Base-by-base conservation (phyloP, 768 basidiomycete genomes). In the Bullera alba region DNA sequence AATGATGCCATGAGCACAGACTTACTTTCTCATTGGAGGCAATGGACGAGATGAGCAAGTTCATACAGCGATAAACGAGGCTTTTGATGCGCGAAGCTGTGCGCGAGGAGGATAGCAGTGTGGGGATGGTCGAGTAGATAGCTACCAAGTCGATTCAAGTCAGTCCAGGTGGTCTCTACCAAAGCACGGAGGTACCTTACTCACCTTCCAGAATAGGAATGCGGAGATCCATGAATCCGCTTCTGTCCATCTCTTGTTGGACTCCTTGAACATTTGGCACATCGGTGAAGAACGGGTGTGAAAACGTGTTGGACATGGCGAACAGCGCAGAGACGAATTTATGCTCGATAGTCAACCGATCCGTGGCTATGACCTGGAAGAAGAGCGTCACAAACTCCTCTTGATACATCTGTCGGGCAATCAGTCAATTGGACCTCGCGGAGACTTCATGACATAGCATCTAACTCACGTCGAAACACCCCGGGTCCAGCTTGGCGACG, bases 241-340 rank as follows among this genome's bases (percentile, higher is more conserved):
- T 41, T 34, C 59, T 44, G 23, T 68, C 59, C 27, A 75, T 32
- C 17, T 65, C 59, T 19, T 41, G 22, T 27, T 8, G 16, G n/a
- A 48, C 39, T 50, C 8, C 39, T 34, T 19, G 56, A 34, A 10
- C 41, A 44, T 10, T 38, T n/a, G 44, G 49, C 12, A 55, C 37
- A 25, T 22, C 35, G 21, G 44, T 16, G 6, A 75, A 57, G 3
- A 75, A 45, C 2, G 63, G 58, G 65, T 86, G 82, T 8, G 73
- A 77, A 8, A 79, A 63, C 30, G 77, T 75, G 49, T 81, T 82
- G n/a, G 61, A 57, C 51, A 82, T 73, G 7, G 79, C 77, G 28
- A 86, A 72, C n/a, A 87, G 59, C 23, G 78, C 61, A 2, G 79
- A 73, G 8, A 79, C 65, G 53, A 81, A 86, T 51, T 82, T 77